Base-by-base conservation (phyloP, 1,139 yeast species). In the Diutina pseudorugosa region DNA sequence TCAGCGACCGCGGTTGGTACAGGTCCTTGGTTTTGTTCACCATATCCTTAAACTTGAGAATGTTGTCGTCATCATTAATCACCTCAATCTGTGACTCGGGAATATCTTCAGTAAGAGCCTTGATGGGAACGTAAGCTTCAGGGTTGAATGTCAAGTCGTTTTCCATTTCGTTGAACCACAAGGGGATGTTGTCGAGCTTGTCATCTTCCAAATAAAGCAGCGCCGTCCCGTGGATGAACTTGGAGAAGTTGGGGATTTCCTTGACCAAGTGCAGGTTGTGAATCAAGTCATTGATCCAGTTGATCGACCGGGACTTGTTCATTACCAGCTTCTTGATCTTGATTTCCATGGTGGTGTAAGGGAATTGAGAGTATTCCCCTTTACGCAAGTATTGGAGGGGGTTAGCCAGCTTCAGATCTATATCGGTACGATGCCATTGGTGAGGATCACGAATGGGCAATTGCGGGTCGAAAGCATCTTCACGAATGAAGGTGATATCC, bases 91-190 rank as follows among this genome's bases (percentile, higher is more conserved):
- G 73, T 52, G 65, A 61, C 53, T 71, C 70, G 18, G 27, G 36
- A 11, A n/a, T 27, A 16, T n/a, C 49, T n/a, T 45, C 49, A 53
- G 72, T 65, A 52, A 68, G 60, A 57, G 71, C 74, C 57, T 72
- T 70, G 57, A 77, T 77, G 57, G 80, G 81, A 55, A 79, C 81
- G 60, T 80, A 82, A 0, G 89, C 89, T 60, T 82, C 85, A 19
- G 94, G 94, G 60, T 85, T 85, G 57, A 78, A 78, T 59, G 88
- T 79, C 59, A 85, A 83, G 62, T 86, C 96, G 41, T 66, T 62
- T 63, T 93, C 98, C 60, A 93, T 73, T 57, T 91, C 97, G 57
- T 94, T 89, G 60, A 89, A 76, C 98, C 98, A 93, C 66, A 89
- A 86, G 52, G 98, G 98, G 58, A 93, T 74, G 57, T 85, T 82